phyloP scores from a whole-genome alignment of 805 yeast species.

The Lipomyces spencermartinsiae region DNA sequence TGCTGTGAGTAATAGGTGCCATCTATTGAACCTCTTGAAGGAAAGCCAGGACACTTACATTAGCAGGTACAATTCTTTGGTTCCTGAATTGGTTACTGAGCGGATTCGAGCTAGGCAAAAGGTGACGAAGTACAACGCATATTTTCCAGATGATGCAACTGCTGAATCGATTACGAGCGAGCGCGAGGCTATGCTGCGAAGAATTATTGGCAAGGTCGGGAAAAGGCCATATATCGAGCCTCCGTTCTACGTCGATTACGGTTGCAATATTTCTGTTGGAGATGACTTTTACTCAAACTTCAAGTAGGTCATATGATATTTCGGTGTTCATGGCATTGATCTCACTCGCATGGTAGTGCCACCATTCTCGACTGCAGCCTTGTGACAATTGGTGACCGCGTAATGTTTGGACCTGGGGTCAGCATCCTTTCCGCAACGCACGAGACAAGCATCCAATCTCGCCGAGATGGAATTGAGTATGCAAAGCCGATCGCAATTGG shows the following conservation, averaged over 20 bases:
- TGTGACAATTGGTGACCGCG: slow-evolving; percentile 65
- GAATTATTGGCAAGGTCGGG: slow-evolving; percentile 59
- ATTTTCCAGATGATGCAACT: slow-evolving; percentile 39
- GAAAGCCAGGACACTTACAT: neutral
- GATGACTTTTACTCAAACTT: slow-evolving; percentile 66
- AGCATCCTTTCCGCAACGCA: slow-evolving; percentile 63
- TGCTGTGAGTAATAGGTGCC: slow-evolving; percentile 45
- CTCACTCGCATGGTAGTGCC: neutral
- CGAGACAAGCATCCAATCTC: slow-evolving; percentile 57
- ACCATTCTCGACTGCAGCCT: slow-evolving; percentile 65
- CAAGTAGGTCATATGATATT: slow-evolving; percentile 37
- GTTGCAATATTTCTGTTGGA: slow-evolving; percentile 65
- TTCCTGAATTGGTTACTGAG: slow-evolving; percentile 42
- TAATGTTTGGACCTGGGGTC: slow-evolving; percentile 65
- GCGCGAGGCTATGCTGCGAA: slow-evolving; percentile 48
- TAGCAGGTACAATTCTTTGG: slow-evolving; percentile 48
- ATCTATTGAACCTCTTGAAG: neutral
- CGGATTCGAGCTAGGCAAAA: slow-evolving; percentile 44
- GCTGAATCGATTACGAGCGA: slow-evolving; percentile 47
- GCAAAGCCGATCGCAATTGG: slow-evolving; percentile 66
- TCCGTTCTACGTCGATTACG: slow-evolving; percentile 71
- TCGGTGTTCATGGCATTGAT: neutral
- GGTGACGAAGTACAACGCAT: slow-evolving; percentile 44
- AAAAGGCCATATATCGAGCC: slow-evolving; percentile 56
- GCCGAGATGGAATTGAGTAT: slow-evolving; percentile 57